Base-by-base conservation (phyloP, 768 basidiomycete genomes). In the Hygrocybe coccinea region DNA sequence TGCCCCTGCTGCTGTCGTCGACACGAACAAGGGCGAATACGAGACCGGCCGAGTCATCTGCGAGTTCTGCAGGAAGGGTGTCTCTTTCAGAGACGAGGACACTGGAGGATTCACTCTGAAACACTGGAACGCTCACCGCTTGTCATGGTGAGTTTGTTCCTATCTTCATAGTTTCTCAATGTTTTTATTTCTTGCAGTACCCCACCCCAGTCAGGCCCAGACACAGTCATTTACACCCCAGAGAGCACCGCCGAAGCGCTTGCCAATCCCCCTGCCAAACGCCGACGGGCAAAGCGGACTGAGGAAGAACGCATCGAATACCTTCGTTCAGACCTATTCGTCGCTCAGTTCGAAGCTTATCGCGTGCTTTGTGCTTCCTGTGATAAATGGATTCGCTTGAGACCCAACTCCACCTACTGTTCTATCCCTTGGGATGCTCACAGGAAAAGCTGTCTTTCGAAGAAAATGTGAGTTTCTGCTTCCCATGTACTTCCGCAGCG, bases 391-490 rank as follows among this genome's bases (percentile, higher is more conserved):
- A 89, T 91, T 59, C 79, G 89, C 14, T 75, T 91, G n/a, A 79
- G 89, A 7, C 87, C 88, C 43, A 91, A 91, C 67, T 90, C 88
- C 52, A 90, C 88, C 0, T 91, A 89, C 62, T 91, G 89, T 64
- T 86, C 84, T n/a, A 90, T 91, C 52, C 89, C 89, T 0, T 91
- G 89, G 89, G 87, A 90, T 65, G 88, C 89, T 2, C 89, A 91
- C 64, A 75, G 89, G 39, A 90, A 89, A 73, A 87, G 86, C 65
- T 90, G 88, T 69, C 70, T 91, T 45, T 83, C 86, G 1, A 89
- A 87, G 73, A 87, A 87, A 68, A 79, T 82, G 87, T 86, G 65
- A 57, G 84, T 74, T 11, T 15, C 22, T 29, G 17, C 17, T 38
- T 38, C 45, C 39, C 46, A 33, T 41, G 5, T n/a, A 29, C 39